Evolutionary conservation across 208 protist species (phyloP).

Genomic region (Leishmania tropica): DNA sequence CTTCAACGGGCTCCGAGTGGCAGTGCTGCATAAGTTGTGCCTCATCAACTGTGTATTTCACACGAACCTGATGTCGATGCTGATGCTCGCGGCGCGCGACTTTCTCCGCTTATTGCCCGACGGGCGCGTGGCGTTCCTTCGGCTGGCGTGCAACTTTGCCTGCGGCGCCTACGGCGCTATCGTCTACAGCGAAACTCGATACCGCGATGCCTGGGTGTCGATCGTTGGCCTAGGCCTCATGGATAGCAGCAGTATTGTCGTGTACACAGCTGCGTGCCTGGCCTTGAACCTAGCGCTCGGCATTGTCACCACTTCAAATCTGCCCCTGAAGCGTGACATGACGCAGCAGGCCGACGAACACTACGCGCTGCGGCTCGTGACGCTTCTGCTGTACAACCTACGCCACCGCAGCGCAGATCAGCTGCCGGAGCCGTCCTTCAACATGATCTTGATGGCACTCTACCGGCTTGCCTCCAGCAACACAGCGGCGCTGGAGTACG

Average conservation of each 20-base stretch:
- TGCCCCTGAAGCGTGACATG: conserved; percentile 44
- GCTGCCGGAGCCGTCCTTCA: conserved; percentile 65
- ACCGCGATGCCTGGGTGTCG: conserved; percentile 57
- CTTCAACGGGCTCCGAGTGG: conserved; percentile 73
- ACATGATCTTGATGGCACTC: conserved; percentile 76
- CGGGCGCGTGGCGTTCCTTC: conserved; percentile 63
- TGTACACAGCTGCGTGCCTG: conserved; percentile 78
- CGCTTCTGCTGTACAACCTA: conserved; percentile 70
- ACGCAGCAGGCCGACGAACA: conserved; percentile 19
- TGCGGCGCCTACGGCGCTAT: conserved; percentile 57
- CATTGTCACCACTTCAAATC: conserved; percentile 37
- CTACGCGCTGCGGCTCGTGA: conserved; percentile 43
- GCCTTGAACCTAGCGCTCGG: conserved; percentile 62
- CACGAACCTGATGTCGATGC: conserved; percentile 38
- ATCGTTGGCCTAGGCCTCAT: conserved; percentile 62
- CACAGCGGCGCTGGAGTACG: conserved; percentile 31
- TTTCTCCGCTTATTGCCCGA: conserved; percentile 63
- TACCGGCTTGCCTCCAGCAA: conserved; percentile 59
- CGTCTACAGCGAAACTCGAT: conserved; percentile 44
- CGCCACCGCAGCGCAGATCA: conserved; percentile 25
- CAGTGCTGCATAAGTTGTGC: conserved; percentile 65
- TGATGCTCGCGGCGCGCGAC: conserved; percentile 50
- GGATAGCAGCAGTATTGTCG: conserved; percentile 50
- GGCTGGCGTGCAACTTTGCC: conserved; percentile 76
- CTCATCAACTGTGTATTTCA: conserved; percentile 54